Evolutionary conservation across 2,329 filamentous ascomycete genomes (phyloP).

Genomic region (Fusarium begoniae): DNA sequence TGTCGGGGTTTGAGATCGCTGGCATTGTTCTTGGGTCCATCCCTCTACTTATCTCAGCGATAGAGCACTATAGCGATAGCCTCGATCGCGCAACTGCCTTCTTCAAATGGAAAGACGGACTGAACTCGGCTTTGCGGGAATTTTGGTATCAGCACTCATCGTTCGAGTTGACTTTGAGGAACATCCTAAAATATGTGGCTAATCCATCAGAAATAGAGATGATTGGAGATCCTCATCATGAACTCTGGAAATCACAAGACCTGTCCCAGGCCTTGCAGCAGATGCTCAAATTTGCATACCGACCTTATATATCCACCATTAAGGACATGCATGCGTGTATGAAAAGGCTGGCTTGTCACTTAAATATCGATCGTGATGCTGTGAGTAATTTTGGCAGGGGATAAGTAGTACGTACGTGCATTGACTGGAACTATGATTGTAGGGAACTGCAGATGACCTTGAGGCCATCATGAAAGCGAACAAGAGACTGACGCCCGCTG

Average conservation of each 20-base stretch:
- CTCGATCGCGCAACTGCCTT: background rate
- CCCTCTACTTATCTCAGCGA: background rate
- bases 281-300: background rate
- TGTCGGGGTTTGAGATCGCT: background rate
- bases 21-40: background rate
- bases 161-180: background rate
- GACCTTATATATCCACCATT: background rate
- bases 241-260: background rate
- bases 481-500: fast-evolving
- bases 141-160: background rate
- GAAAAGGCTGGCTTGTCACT: background rate
- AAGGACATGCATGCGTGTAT: background rate
- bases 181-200: background rate
- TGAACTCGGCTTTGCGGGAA: background rate
- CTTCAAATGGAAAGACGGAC: background rate
- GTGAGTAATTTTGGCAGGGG: background rate
- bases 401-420: too few species aligned
- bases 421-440: fast-evolving
- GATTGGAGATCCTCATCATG: background rate
- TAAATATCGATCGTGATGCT: background rate
- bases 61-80: background rate
- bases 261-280: background rate
- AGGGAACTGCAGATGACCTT: background rate
- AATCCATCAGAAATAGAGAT: background rate
- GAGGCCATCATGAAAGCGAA: background rate